These are phyloP conservation scores for Immersiporthe knoxdaviesiana DNA, from an alignment of 2,329 filamentous ascomycete genomes.

Conservation along the genomic window DNA sequence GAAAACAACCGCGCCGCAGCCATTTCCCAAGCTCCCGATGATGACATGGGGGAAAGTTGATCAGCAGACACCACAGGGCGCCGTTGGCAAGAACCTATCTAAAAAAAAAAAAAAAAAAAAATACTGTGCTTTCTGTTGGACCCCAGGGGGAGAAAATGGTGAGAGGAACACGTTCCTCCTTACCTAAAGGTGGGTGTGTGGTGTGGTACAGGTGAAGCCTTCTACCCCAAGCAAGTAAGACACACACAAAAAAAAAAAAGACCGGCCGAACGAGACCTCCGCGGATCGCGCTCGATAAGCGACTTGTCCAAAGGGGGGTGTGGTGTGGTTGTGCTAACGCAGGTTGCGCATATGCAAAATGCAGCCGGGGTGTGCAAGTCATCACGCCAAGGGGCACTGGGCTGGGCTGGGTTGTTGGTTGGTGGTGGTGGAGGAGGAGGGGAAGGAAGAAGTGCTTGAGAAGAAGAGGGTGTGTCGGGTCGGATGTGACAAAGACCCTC, in stretches of 20 bases:
- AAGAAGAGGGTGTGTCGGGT: background rate
- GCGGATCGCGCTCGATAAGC: slow-evolving; percentile 29
- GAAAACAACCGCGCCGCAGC: background rate
- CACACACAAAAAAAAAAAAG: background rate
- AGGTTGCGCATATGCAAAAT: slow-evolving; percentile 24
- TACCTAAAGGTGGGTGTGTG: background rate
- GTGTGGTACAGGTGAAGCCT: slow-evolving; percentile 12
- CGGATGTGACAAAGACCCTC: background rate
- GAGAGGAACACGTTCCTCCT: background rate
- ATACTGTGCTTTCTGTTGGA: slow-evolving; percentile 9
- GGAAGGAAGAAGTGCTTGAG: too few species aligned
- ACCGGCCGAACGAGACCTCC: slow-evolving; percentile 13
- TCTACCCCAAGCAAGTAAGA: background rate
- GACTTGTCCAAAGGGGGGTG: slow-evolving; percentile 17
- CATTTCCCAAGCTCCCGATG: background rate
- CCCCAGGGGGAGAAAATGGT: background rate
- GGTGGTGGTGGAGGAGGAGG: too few species aligned
- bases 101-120: too few species aligned
- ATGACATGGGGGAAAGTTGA: background rate
- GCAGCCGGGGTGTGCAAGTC: slow-evolving; percentile 25
- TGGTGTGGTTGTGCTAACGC: slow-evolving; percentile 20
- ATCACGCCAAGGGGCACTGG: slow-evolving; percentile 21
- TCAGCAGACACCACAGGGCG: slow-evolving; percentile 17
- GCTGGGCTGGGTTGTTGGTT: too few species aligned
- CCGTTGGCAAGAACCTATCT: slow-evolving; percentile 14